Percentiles rank a stretch among this genome's conserved stretches.
Evolutionary conservation across 2,329 filamentous ascomycete genomes (phyloP).

Genomic region (Fonsecaea nubica): DNA sequence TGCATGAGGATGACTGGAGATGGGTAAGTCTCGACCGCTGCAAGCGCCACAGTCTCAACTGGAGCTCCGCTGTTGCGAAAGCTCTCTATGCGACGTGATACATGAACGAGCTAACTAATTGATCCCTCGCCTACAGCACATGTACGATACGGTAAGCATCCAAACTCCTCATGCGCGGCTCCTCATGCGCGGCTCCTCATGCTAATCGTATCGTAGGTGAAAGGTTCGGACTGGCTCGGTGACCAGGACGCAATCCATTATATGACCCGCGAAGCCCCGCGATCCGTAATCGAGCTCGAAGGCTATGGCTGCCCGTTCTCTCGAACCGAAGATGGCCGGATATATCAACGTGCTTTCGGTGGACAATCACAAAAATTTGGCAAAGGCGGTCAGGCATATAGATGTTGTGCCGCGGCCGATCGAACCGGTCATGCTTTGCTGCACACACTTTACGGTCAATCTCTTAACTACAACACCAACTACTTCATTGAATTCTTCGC

Average conservation of each 20-base stretch:
- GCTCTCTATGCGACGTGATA: background rate
- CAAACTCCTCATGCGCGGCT: too few relatives aligned
- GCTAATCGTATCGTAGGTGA: slow-evolving; percentile 44
- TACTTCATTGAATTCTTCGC: slow-evolving; percentile 99
- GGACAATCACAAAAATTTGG: slow-evolving; percentile 94
- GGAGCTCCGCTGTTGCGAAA: background rate
- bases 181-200: background rate
- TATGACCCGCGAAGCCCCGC: slow-evolving; percentile 63
- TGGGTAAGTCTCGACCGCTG: slow-evolving; percentile 43
- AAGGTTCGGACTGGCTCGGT: slow-evolving; percentile 65
- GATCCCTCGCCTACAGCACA: slow-evolving; percentile 52
- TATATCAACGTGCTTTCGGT: slow-evolving; percentile 98
- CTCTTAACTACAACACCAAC: slow-evolving; percentile 95
- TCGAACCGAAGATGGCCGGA: slow-evolving; percentile 93
- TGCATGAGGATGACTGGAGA: slow-evolving; percentile 63
- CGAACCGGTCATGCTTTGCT: slow-evolving; percentile 96
- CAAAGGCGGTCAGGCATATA: slow-evolving; percentile 97
- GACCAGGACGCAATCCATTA: slow-evolving; percentile 67
- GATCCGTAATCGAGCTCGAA: slow-evolving; percentile 72
- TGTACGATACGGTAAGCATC: slow-evolving; percentile 59
- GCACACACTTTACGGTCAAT: slow-evolving; percentile 98
- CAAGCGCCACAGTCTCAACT: background rate
- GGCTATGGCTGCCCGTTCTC: slow-evolving; percentile 95
- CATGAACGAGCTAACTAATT: slow-evolving; percentile 3
- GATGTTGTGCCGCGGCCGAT: slow-evolving; percentile 94